phyloP scores from a whole-genome alignment of 2,329 filamentous ascomycete species.

The Coniochaeta sp. region DNA sequence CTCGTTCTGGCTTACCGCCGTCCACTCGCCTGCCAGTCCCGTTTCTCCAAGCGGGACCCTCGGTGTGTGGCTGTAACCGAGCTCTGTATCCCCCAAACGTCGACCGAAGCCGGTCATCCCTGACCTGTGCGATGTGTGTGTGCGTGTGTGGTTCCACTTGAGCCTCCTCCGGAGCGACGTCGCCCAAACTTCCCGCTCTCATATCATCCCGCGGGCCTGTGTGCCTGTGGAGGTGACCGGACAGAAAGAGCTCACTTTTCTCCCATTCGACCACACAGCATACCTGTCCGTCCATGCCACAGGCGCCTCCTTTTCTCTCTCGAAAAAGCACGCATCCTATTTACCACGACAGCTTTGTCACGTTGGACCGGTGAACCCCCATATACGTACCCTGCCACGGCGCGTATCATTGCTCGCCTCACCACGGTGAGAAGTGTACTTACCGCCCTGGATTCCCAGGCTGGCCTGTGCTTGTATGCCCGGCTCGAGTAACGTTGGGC shows the following conservation, averaged over 20 bases:
- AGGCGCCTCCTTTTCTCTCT: background rate
- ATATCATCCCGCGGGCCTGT: slow-evolving; percentile 1
- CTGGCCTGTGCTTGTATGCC: background rate
- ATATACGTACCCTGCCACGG: background rate
- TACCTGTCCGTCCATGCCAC: background rate
- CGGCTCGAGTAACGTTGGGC: background rate
- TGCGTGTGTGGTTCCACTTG: slow-evolving; percentile 1
- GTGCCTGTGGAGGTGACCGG: background rate
- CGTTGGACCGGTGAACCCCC: background rate
- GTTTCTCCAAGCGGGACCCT: background rate
- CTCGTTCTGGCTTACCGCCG: background rate
- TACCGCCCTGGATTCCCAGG: background rate
- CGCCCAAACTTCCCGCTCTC: background rate
- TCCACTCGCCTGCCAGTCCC: background rate
- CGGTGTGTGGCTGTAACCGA: background rate
- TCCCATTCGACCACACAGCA: background rate
- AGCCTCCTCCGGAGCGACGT: background rate
- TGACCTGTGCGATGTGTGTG: background rate
- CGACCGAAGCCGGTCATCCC: background rate
- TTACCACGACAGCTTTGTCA: background rate
- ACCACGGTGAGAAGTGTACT: background rate
- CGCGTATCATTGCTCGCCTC: background rate
- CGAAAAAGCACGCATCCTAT: background rate
- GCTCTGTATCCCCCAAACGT: background rate
- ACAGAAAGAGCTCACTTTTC: background rate